Evolutionary conservation across 1,284 basidiomycete genomes (phyloP), one percentile per base, ranked within the genome.

Genomic region (Rhizoctonia solani): DNA sequence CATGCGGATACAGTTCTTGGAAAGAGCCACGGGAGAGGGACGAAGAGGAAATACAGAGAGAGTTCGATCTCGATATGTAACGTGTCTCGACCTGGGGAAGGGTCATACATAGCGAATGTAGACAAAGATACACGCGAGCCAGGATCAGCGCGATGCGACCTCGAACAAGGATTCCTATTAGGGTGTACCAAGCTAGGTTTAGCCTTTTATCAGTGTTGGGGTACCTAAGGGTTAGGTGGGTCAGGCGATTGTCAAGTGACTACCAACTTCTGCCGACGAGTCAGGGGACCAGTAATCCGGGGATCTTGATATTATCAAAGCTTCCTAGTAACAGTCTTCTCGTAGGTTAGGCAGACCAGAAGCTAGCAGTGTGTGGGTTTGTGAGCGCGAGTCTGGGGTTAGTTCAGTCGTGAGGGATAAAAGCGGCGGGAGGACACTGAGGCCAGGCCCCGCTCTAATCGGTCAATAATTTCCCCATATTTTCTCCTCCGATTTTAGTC

Each of bases 221-320:
- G 44, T 61, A 49, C 58, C 58, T 9, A 58, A 44, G 42, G 49
- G n/a, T 63, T 52, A 34, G 37, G 16, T 49, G 14, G 47, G 59
- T 63, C 59, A 63, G 47, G 59, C 59, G 59, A 52, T 53, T 41
- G 49, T 63, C 59, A 63, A 53, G 49, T 63, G 59, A 63, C 59
- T 53, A 23, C 29, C n/a, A 32, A 61, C 44, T 61, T 49, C 58
- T 49, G 42, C 58, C 58, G 58, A 61, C 13, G 30, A 61, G 58
- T 61, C 58, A 61, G 58, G 44, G 58, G 58, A 61, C 58, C 58
- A 21, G 44, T 30, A 50, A 49, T 49, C 46, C 44, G 44, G 58
- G 58, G 44, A 27, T 39, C 9, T 16, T 39, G 16, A 8, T 16
- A 16, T 16, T 39, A 16, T 8, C 37, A 39, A 16, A 39, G 59